Evolutionary conservation across 352 stramenopile species (phyloP).

Genomic region (Phytophthora quininea): DNA sequence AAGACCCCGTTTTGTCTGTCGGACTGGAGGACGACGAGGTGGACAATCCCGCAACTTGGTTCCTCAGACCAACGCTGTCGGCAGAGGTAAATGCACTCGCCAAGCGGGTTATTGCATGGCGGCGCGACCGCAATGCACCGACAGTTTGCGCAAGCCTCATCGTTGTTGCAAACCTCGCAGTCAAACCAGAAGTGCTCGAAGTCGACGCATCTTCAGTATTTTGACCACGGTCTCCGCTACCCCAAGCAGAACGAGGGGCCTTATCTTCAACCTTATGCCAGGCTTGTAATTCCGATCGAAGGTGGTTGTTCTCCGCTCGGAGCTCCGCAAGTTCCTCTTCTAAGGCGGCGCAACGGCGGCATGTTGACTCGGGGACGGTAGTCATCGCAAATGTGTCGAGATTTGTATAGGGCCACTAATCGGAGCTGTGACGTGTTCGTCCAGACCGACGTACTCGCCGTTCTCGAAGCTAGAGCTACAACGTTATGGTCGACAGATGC

Average conservation of each 20-base stretch:
- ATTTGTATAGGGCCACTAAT: constrained; percentile 1
- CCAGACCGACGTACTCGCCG: constrained; percentile 32
- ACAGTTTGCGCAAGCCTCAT: constrained; percentile 4
- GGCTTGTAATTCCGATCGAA: constrained; percentile 25
- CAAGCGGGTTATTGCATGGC: constrained; percentile 13
- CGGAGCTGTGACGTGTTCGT: background rate
- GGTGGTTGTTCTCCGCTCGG: constrained; percentile 31
- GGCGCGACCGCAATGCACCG: constrained; percentile 12
- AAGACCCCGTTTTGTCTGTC: constrained; percentile 38
- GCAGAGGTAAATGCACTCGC: background rate
- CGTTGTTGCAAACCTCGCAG: background rate
- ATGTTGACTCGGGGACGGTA: constrained; percentile 5
- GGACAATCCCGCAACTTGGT: constrained; percentile 11
- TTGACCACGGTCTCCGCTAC: background rate
- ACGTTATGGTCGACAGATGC: constrained; percentile 95
- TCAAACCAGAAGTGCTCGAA: background rate
- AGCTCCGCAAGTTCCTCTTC: constrained; percentile 31
- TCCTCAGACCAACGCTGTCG: background rate
- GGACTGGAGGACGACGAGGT: constrained; percentile 22
- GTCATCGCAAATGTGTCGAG: constrained; percentile 1
- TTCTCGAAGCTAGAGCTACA: constrained; percentile 62
- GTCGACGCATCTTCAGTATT: constrained; percentile 14
- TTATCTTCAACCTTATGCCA: constrained; percentile 1
- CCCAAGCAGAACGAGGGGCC: background rate
- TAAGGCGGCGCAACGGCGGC: constrained; percentile 35